Evolutionary conservation across 2,329 filamentous ascomycete genomes (phyloP), one percentile per base, ranked within the genome.

Genomic region (Pseudocercospora vitis): DNA sequence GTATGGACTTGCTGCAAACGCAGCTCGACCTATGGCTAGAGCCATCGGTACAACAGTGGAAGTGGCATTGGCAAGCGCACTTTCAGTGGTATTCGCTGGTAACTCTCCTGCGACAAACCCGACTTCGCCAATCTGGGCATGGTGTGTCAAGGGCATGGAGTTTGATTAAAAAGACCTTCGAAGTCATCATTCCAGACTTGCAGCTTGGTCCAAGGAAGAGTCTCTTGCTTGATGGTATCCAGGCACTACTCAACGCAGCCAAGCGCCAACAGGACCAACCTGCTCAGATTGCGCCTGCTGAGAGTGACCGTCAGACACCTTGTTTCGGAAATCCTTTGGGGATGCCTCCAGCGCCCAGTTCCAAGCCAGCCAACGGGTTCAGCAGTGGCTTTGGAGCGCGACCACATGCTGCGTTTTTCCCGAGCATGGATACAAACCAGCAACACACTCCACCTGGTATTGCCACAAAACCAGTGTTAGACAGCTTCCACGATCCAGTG

Each of bases 31-130:
- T 65, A 19, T 63, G 61, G 59, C 59, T 51, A 8, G 62, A 64
- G 40, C 62, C 63, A 8, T 53, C 56, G 21, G 52, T 65, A 7
- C 62, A 61, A 32, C 61, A 57, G 28, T 65, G 63, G 63, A 56
- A 55, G 21, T 65, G 63, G 63, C 62, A 64, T 31, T 65, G 62
- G 62, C 56, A 60, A 45, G 60, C 58, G 3, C 59, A 61, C 23
- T 64, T 64, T 45, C 63, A 64, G 39, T 65, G 63, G 63, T 65
- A 63, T 55, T 62, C 62, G 4, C 42, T 65, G 8, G 61, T 60
- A 7, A 60, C 50, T 32, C 48, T 65, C 14, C 52, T 65, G 7
- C 59, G 61, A 4, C 63, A 65, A 24, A 64, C 59, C 7, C 55
- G 62, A 18, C 29, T 63, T 31, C 60, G 62, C 7, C 53, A 56